These are phyloP conservation scores for Populus tomentosa DNA, from an alignment of 441 rosid species.

Conservation along the genomic window DNA sequence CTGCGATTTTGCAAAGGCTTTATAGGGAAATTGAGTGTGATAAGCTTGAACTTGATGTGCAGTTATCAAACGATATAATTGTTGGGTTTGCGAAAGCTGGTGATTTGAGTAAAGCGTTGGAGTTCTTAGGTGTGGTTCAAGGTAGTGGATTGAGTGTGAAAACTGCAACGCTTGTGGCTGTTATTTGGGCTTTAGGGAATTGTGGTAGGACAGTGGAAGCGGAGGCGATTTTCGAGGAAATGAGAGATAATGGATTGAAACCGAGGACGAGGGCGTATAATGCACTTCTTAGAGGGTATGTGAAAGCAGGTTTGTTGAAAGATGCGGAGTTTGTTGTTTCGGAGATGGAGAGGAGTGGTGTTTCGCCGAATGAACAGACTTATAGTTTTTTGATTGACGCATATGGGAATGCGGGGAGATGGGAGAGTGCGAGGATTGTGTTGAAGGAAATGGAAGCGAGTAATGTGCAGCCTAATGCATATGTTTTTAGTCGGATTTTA, in stretches of 20 bases:
- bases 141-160: constrained; percentile 68
- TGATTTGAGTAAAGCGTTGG: constrained; percentile 63
- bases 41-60: constrained; percentile 71
- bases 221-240: constrained; percentile 91
- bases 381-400: constrained; percentile 91
- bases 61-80: constrained; percentile 73
- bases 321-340: constrained; percentile 79
- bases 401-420: constrained; percentile 80
- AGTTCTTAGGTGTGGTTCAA: constrained; percentile 69
- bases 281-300: constrained; percentile 86
- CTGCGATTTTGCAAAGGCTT: constrained; percentile 61
- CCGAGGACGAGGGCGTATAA: constrained; percentile 81
- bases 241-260: constrained; percentile 68
- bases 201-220: constrained; percentile 72
- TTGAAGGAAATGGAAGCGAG: constrained; percentile 93
- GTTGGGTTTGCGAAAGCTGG: constrained; percentile 87
- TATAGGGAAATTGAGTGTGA: constrained; percentile 66
- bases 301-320: constrained; percentile 62
- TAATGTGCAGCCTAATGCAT: constrained; percentile 68
- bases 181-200: constrained; percentile 63
- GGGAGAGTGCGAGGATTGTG: constrained; percentile 94
- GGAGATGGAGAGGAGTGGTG: constrained; percentile 89
- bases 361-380: constrained; percentile 78
- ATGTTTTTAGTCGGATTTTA: constrained; percentile 74
- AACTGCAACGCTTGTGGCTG: constrained; percentile 57